phyloP scores from a whole-genome alignment of 805 yeast genomes.

The Lipomyces sp. region DNA sequence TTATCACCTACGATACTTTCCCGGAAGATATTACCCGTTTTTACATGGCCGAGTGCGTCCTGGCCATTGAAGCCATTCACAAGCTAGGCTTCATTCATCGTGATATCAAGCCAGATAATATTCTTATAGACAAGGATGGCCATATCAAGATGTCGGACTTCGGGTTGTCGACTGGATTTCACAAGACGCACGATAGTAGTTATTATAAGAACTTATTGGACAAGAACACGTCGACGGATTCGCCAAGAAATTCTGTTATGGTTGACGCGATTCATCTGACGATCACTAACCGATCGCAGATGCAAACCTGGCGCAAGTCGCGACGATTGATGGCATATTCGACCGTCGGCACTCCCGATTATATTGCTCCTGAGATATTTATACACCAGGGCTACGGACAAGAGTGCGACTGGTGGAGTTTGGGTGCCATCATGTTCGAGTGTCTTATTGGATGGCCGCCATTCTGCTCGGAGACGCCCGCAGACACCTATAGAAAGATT shows the following conservation, averaged over 20 bases:
- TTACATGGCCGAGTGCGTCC: slow-evolving; percentile 93
- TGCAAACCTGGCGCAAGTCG: slow-evolving; percentile 93
- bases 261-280: slow-evolving; percentile 94
- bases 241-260: slow-evolving; percentile 71
- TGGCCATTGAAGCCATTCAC: slow-evolving; percentile 92
- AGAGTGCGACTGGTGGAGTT: slow-evolving; percentile 98
- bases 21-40: slow-evolving; percentile 86
- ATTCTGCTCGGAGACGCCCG: slow-evolving; percentile 90
- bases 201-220: slow-evolving; percentile 81
- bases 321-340: slow-evolving; percentile 92
- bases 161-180: slow-evolving; percentile 87
- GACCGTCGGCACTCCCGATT: slow-evolving; percentile 95
- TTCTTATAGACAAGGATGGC: slow-evolving; percentile 74
- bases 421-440: slow-evolving; percentile 96
- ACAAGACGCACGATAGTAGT: slow-evolving; percentile 86
- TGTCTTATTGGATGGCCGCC: slow-evolving; percentile 98
- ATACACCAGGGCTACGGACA: slow-evolving; percentile 92
- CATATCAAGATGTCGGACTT: slow-evolving; percentile 70
- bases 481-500: slow-evolving; percentile 87
- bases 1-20: slow-evolving; percentile 89
- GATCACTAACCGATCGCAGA: slow-evolving; percentile 89
- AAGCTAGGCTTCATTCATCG: slow-evolving; percentile 91
- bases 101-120: slow-evolving; percentile 97
- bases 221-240: slow-evolving; percentile 39
- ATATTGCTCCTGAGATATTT: slow-evolving; percentile 93